A percentile compares a stretch with the other conserved stretches of the same genome.
These are phyloP conservation scores for Lolium perenne DNA, from an alignment of 176 grass and related monocot genomes.

Conservation along the genomic window DNA sequence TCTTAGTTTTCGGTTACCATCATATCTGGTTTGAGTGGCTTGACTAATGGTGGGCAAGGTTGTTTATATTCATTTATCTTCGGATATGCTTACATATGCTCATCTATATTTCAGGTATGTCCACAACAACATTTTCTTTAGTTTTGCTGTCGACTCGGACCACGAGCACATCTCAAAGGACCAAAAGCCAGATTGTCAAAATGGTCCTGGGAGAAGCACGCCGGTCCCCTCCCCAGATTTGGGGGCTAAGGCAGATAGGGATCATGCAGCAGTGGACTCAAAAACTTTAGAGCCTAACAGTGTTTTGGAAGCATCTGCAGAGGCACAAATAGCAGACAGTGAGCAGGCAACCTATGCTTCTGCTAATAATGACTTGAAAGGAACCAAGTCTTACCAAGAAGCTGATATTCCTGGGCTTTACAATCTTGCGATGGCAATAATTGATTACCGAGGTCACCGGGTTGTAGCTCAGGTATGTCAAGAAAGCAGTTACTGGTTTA, in stretches of 20 bases:
- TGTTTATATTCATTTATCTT: conserved; percentile 8
- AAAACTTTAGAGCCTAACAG: conserved; percentile 37
- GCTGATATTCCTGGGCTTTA: conserved; percentile 93
- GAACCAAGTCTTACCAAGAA: conserved; percentile 98
- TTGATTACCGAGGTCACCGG: conserved; percentile 97
- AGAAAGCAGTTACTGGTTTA: conserved; percentile 1
- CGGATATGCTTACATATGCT: conserved; percentile 41
- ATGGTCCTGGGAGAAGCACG: conserved; percentile 32
- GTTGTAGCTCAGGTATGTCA: conserved; percentile 92
- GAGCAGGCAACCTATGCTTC: conserved; percentile 99
- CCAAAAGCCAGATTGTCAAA: conserved; percentile 49
- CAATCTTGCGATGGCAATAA: conserved; percentile 99
- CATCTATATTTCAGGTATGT: conserved; percentile 76
- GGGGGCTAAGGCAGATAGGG: conserved; percentile 36
- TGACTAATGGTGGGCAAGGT: not conserved
- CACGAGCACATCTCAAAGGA: conserved; percentile 77
- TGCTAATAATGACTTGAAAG: conserved; percentile 99
- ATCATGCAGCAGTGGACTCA: conserved; percentile 8
- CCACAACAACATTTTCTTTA: conserved; percentile 99
- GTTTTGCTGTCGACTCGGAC: conserved; percentile 92
- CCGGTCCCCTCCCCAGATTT: conserved; percentile 36
- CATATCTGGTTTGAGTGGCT: conserved; percentile 18
- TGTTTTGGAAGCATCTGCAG: conserved; percentile 63
- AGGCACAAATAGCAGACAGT: conserved; percentile 80
- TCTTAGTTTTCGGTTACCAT: not conserved